Evolutionary conservation across 148 eudicot genomes (phyloP), one percentile per base, ranked within the genome.

Genomic region (Dysphania ambrosioides): DNA sequence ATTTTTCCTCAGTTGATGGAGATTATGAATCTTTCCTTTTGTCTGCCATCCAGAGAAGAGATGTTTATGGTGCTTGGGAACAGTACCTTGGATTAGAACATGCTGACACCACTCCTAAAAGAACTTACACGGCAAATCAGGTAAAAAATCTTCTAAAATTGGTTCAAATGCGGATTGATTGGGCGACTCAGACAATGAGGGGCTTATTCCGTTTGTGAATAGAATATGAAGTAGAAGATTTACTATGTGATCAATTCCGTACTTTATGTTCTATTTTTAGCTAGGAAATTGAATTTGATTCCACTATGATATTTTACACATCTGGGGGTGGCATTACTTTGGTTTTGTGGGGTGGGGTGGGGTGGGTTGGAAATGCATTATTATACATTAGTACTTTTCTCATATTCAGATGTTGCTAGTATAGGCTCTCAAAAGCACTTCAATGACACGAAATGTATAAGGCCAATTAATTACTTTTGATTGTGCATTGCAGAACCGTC

Each of bases 61-160:
- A 93, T 81, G 93, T 91, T 56, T 91, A 93, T 85, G 97, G 97
- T 77, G 97, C 92, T 77, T 93, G 97, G 98, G 98, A 93, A 78
- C 97, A 91, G 76, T 93, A 93, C 83, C 91, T 93, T 74, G 98
- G 98, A 49, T 68, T 93, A 81, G 98, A 93, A 74, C 98, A 93
- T 78, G 70, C 94, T 72, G 97, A 93, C 81, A 88, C 81, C 82
- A 76, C 94, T 80, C 97, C 98, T 21, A 93, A 88, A 80, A 85
- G 91, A 81, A 78, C 89, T 29, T 83, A 86, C 81, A 77, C 86
- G 2, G 83, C 90, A 41, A 89, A 86, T 82, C 98, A 90, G 93
- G 97, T 77, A 41, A 31, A 70, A 24, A 15, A 44, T 9, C 38
- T 75, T 68, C 61, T 16, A 51, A n/a, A 47, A 19, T 34, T 75